Conservation (phyloP, 1,284 basidiomycete genomes). For the Pseudozyma tsukubaensis region DNA sequence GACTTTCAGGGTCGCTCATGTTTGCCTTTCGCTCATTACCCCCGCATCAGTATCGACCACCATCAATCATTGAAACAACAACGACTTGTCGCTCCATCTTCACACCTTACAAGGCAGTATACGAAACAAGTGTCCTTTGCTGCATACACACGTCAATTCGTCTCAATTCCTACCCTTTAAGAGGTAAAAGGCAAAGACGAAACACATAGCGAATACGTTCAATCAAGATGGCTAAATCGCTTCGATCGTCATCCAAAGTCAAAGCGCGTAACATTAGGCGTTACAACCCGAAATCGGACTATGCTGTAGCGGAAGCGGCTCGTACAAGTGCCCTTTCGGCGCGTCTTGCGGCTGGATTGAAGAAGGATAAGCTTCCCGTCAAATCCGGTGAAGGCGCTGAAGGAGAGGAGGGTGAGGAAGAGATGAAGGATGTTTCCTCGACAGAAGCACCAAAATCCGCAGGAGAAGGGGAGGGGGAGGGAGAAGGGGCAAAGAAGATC, state of each 20-base stretch:
- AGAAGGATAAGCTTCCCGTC: conserved; percentile 53
- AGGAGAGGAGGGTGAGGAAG: conserved; percentile 70
- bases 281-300: conserved; percentile 76
- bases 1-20: too few relatives aligned
- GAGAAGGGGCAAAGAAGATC: conserved; percentile 36
- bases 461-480: not conserved
- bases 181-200: not conserved
- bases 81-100: too few relatives aligned
- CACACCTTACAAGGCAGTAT: too few relatives aligned
- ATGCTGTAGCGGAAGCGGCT: conserved; percentile 85
- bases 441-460: conserved; percentile 30
- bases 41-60: too few relatives aligned
- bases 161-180: too few relatives aligned
- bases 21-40: too few relatives aligned
- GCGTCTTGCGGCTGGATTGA: conserved; percentile 72
- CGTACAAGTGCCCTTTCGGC: conserved; percentile 81
- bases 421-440: conserved; percentile 69
- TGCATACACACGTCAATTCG: too few relatives aligned
- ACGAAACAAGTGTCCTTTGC: too few relatives aligned
- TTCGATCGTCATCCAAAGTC: conserved; percentile 88
- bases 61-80: too few relatives aligned
- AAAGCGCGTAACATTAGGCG: conserved; percentile 86
- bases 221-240: conserved; percentile 85
- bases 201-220: conserved; percentile 14
- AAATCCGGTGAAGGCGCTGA: conserved; percentile 69